phyloP scores from a whole-genome alignment of 1,284 basidiomycete species.

The Golubevia sp. region DNA sequence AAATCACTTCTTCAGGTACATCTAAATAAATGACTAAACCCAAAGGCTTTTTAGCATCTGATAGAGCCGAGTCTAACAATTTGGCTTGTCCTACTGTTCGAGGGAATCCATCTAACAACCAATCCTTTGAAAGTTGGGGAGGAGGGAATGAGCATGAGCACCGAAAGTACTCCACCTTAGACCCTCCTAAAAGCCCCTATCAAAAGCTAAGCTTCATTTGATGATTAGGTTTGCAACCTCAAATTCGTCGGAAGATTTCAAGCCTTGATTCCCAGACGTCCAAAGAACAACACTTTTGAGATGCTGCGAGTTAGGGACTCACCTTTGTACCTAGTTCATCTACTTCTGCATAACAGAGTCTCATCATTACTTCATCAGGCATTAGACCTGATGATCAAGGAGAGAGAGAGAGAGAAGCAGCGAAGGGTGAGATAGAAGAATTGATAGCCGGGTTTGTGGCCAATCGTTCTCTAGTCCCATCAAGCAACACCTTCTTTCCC shows the following conservation, averaged over 20 bases:
- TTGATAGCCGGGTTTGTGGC: neutral
- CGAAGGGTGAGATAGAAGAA: neutral
- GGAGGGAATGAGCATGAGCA: neutral
- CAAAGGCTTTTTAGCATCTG: slow-evolving; percentile 61
- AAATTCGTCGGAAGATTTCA: too few species aligned
- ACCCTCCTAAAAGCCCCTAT: neutral
- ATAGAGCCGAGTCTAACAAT: slow-evolving; percentile 70
- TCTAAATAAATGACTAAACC: slow-evolving; percentile 88
- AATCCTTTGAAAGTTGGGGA: slow-evolving; percentile 67
- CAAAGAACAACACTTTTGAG: neutral
- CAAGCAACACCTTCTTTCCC: too few species aligned
- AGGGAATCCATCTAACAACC: slow-evolving; percentile 96
- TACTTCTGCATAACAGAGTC: slow-evolving; percentile 35
- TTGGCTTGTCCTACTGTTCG: slow-evolving; percentile 87
- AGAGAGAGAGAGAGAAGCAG: neutral
- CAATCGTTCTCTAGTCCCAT: neutral
- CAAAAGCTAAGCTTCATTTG: too few species aligned
- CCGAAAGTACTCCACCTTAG: neutral
- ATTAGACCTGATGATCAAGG: slow-evolving; percentile 23
- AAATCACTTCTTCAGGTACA: slow-evolving; percentile 86
- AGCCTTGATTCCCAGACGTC: neutral
- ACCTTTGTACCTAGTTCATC: slow-evolving; percentile 8
- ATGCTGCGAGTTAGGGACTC: neutral
- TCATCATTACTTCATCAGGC: slow-evolving; percentile 57
- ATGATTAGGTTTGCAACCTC: too few species aligned